Conservation (phyloP, 2,329 filamentous ascomycete species). For the Juglanconis sp. region DNA sequence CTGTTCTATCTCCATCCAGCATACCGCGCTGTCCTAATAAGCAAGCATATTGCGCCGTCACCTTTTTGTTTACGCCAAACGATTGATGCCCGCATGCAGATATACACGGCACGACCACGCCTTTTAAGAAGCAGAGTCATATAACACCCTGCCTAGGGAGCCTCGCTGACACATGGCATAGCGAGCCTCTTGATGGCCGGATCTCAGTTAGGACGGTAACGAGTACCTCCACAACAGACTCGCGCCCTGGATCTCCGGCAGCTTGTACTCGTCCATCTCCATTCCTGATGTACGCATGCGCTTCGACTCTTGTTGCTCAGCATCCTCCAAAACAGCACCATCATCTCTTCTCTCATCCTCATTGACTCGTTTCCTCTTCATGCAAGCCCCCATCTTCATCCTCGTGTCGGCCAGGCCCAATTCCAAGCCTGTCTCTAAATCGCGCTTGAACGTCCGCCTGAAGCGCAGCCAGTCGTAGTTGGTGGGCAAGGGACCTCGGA, state of each 20-base stretch:
- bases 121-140: not conserved
- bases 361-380: not conserved
- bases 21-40: not conserved
- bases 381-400: not conserved
- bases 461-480: conserved; percentile 39
- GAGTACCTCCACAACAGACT: conserved; percentile 30
- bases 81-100: not conserved
- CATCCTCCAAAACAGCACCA: not conserved
- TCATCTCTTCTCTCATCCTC: not conserved
- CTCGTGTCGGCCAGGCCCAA: conserved; percentile 16
- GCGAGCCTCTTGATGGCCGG: not conserved
- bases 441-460: conserved; percentile 30
- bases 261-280: not conserved
- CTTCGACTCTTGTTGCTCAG: not conserved
- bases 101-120: not conserved
- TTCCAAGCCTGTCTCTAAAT: conserved; percentile 27
- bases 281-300: conserved; percentile 9
- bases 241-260: conserved; percentile 26
- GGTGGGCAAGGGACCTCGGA: conserved; percentile 26
- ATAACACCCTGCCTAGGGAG: not conserved
- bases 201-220: not conserved
- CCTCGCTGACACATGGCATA: not conserved
- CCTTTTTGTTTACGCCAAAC: not conserved
- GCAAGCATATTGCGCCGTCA: not conserved
- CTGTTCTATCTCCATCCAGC: no score